Percentiles rank a stretch among this genome's conserved stretches.
Evolutionary conservation across 257 asterid species (phyloP).

Genomic region (Solanum lycopersicoides): DNA sequence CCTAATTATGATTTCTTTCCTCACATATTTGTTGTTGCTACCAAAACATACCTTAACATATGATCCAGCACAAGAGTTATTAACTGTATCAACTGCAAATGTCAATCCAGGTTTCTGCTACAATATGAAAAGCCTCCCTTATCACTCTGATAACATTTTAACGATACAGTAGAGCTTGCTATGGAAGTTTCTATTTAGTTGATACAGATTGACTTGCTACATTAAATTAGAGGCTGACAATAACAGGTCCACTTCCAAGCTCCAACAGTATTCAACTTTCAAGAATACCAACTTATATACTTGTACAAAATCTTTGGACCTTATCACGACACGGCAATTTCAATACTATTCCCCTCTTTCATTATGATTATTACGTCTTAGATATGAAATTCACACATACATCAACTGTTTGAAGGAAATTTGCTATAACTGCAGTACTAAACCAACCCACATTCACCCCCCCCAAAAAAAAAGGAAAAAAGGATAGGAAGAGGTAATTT

Average conservation of each 20-base stretch:
- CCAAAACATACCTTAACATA: background rate
- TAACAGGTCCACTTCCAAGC: background rate
- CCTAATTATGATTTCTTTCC: background rate
- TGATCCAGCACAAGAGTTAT: background rate
- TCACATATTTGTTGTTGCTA: background rate
- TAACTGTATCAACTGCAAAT: background rate
- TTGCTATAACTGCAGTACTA: background rate
- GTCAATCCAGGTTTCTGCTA: background rate
- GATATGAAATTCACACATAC: background rate
- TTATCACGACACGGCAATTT: background rate
- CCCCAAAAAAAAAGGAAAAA: background rate
- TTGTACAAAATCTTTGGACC: background rate
- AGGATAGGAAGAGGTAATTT: background rate
- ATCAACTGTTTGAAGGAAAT: background rate
- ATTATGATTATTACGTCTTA: background rate
- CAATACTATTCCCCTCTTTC: background rate
- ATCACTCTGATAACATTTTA: background rate
- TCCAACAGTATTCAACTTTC: background rate
- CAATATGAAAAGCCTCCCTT: background rate
- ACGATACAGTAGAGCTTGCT: background rate
- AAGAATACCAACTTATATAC: background rate
- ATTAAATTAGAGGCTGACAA: background rate
- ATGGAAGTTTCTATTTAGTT: background rate
- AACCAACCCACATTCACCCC: background rate
- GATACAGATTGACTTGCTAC: background rate